Percentiles rank a stretch among this genome's conserved stretches.
These are phyloP conservation scores for Escallonia rubra DNA, from an alignment of 129 eudicot species.

Conservation along the genomic window DNA sequence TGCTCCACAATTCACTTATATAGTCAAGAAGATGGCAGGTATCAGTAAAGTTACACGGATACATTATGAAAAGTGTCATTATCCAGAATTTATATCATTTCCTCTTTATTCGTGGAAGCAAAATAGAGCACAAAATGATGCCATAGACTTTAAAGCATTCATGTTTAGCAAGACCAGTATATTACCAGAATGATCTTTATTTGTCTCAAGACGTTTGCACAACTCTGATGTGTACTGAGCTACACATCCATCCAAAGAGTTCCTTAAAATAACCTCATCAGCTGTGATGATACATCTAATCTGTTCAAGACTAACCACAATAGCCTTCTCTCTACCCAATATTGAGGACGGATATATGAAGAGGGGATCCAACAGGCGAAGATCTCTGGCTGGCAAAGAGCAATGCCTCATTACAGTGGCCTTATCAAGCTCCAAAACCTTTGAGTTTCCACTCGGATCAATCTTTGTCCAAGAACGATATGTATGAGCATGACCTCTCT, in stretches of 20 bases:
- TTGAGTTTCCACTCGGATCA: slow-evolving; percentile 68
- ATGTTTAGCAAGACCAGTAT: background rate
- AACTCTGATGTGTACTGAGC: slow-evolving; percentile 67
- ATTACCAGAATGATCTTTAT: slow-evolving; percentile 71
- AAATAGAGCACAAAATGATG: background rate
- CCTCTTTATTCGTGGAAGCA: background rate
- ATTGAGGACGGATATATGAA: slow-evolving; percentile 88
- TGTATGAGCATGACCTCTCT: slow-evolving; percentile 75
- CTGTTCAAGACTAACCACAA: slow-evolving; percentile 89
- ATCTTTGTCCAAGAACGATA: slow-evolving; percentile 93
- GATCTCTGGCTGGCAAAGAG: slow-evolving; percentile 90
- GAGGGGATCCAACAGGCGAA: slow-evolving; percentile 91
- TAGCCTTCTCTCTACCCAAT: slow-evolving; percentile 92
- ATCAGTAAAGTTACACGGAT: no score
- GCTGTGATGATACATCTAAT: slow-evolving; percentile 95
- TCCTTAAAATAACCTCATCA: slow-evolving; percentile 90
- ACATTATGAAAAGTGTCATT: no score
- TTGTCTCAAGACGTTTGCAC: slow-evolving; percentile 76
- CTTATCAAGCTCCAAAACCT: slow-evolving; percentile 81
- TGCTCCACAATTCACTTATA: no score
- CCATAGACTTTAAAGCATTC: background rate
- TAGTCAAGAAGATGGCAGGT: no score
- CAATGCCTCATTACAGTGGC: slow-evolving; percentile 79
- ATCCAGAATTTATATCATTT: no score
- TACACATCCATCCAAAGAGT: slow-evolving; percentile 83